phyloP scores from a whole-genome alignment of 768 basidiomycete genomes.

The Psilocybe tampanensis region DNA sequence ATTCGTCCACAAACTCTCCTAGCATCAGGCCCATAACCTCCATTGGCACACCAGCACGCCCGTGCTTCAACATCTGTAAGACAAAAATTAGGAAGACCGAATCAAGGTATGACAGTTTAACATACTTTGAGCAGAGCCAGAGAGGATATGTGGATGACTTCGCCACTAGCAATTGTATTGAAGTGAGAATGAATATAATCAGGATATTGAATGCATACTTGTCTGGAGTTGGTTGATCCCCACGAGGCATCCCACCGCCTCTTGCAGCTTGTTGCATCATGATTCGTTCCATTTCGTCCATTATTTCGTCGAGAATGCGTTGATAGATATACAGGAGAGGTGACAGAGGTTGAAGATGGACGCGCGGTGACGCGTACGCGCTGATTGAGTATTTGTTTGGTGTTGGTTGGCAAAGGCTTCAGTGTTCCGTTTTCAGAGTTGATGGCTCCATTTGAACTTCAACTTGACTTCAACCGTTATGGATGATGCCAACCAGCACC shows the following conservation, averaged over 20 bases:
- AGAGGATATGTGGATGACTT: constrained; percentile 96
- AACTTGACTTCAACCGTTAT: neutral
- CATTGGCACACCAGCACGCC: constrained; percentile 98
- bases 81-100: constrained; percentile 5
- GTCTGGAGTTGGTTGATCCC: constrained; percentile 67
- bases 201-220: constrained; percentile 49
- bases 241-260: constrained; percentile 39
- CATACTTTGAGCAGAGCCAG: constrained; percentile 93
- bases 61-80: constrained; percentile 95
- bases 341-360: constrained; percentile 8
- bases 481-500: constrained; percentile 16
- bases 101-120: neutral
- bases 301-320: constrained; percentile 18
- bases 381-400: constrained; percentile 35
- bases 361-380: constrained; percentile 44
- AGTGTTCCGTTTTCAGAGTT: neutral
- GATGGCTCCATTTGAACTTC: neutral
- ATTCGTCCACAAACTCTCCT: constrained; percentile 98
- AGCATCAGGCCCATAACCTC: constrained; percentile 99
- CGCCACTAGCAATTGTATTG: constrained; percentile 55
- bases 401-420: constrained; percentile 26
- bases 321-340: neutral
- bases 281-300: constrained; percentile 57
- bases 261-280: constrained; percentile 48
- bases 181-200: constrained; percentile 4